phyloP scores from a whole-genome alignment of 345 rosid genomes.

The Boechera retrofracta region DNA sequence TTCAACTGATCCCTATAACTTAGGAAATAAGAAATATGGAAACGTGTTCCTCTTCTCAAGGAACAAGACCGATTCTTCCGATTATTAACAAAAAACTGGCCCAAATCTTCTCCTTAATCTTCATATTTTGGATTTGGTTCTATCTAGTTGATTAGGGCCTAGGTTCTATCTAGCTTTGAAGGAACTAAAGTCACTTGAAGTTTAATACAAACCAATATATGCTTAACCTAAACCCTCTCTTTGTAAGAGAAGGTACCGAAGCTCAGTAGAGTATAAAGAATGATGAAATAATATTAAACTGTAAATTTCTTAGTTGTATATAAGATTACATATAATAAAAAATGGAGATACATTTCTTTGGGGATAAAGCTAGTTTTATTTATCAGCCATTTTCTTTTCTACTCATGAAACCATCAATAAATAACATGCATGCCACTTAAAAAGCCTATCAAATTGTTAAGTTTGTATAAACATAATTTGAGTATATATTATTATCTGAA shows the following conservation, averaged over 20 bases:
- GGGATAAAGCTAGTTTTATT: background rate
- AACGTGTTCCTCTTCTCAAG: too few species aligned
- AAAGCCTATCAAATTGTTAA: constrained; percentile 25
- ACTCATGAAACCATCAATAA: background rate
- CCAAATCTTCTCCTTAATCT: too few species aligned
- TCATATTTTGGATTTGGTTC: too few species aligned
- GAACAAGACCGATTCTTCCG: too few species aligned
- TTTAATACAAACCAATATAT: background rate
- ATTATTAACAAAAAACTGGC: too few species aligned
- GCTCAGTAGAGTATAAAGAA: background rate
- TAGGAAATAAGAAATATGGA: too few species aligned
- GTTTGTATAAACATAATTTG: background rate
- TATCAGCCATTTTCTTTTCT: background rate
- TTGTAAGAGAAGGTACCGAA: background rate
- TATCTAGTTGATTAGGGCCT: too few species aligned
- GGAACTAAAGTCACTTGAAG: background rate
- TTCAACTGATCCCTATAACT: too few species aligned
- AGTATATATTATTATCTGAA: constrained; percentile 15
- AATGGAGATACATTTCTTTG: background rate
- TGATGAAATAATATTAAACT: background rate
- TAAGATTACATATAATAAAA: background rate
- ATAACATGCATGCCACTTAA: constrained; percentile 40
- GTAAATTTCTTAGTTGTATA: background rate
- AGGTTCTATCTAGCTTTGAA: background rate
- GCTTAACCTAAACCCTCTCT: background rate